A percentile compares a stretch with the other conserved stretches of the same genome.
Evolutionary conservation across 352 stramenopile species (phyloP).

Genomic region (Phytophthora cactorum): DNA sequence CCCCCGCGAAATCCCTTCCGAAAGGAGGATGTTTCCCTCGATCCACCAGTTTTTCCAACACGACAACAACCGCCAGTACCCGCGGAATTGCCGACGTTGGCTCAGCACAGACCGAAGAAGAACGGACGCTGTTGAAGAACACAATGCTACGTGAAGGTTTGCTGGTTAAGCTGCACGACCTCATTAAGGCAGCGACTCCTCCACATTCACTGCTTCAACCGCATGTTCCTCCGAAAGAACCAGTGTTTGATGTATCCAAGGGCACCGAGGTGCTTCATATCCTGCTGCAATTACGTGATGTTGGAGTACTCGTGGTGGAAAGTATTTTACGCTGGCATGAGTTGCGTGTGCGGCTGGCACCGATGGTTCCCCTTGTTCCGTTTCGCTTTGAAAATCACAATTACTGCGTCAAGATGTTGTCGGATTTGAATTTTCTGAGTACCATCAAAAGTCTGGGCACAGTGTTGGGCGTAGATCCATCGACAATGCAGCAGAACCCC

Average conservation of each 20-base stretch:
- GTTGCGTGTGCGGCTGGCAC: constrained; percentile 27
- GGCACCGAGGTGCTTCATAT: constrained; percentile 67
- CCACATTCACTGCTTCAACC: constrained; percentile 29
- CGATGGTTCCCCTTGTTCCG: constrained; percentile 32
- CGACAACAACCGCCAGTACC: constrained; percentile 27
- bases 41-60: constrained; percentile 27
- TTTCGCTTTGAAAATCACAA: constrained; percentile 66
- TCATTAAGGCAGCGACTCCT: constrained; percentile 36
- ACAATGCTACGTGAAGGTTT: constrained; percentile 68
- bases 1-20: neutral
- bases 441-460: constrained; percentile 49
- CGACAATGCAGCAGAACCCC: constrained; percentile 76
- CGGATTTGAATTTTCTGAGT: constrained; percentile 81
- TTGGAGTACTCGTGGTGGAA: constrained; percentile 58
- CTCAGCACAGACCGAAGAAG: constrained; percentile 32
- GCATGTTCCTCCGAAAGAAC: constrained; percentile 27
- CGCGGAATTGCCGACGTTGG: constrained; percentile 31
- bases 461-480: constrained; percentile 61
- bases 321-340: constrained; percentile 66
- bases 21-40: constrained; percentile 30
- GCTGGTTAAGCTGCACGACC: constrained; percentile 52
- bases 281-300: constrained; percentile 68
- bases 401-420: constrained; percentile 78
- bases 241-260: constrained; percentile 45
- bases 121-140: constrained; percentile 54